A percentile compares a stretch with the other conserved stretches of the same genome.
Conservation (phyloP, 2,329 filamentous ascomycete species). For the Fusarium sp. region DNA sequence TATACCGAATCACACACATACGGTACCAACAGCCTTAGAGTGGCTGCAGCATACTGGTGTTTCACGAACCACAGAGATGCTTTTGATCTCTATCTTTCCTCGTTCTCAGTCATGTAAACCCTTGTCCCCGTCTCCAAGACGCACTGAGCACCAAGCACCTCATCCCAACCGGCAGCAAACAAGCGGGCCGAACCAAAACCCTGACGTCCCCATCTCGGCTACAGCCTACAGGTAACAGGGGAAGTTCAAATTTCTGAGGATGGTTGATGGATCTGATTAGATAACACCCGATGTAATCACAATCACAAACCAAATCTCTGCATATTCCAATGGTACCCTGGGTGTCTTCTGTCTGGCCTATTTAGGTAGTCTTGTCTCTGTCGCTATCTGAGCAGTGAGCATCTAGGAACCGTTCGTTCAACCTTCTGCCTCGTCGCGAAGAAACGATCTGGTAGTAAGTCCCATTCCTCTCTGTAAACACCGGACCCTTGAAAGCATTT, state of each 20-base stretch:
- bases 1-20: neutral
- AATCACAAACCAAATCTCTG: neutral
- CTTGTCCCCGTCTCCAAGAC: slow-evolving; percentile 9
- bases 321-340: slow-evolving; percentile 3
- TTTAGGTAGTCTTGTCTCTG: neutral
- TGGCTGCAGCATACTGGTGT: neutral
- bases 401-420: slow-evolving; percentile 4
- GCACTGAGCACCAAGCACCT: slow-evolving; percentile 26
- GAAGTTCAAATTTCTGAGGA: slow-evolving; percentile 5
- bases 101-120: neutral
- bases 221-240: slow-evolving; percentile 19
- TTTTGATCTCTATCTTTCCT: neutral
- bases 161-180: neutral
- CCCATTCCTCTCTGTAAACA: neutral
- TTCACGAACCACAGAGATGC: neutral
- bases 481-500: neutral
- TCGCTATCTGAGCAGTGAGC: neutral
- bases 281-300: slow-evolving; percentile 24
- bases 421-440: neutral
- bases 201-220: slow-evolving; percentile 13
- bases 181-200: slow-evolving; percentile 22
- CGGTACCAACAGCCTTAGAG: neutral
- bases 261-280: slow-evolving; percentile 43
- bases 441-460: neutral
- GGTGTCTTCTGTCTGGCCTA: neutral